Base-by-base conservation (phyloP, 2,329 filamentous ascomycete genomes). In the Trichoderma asperellum region DNA sequence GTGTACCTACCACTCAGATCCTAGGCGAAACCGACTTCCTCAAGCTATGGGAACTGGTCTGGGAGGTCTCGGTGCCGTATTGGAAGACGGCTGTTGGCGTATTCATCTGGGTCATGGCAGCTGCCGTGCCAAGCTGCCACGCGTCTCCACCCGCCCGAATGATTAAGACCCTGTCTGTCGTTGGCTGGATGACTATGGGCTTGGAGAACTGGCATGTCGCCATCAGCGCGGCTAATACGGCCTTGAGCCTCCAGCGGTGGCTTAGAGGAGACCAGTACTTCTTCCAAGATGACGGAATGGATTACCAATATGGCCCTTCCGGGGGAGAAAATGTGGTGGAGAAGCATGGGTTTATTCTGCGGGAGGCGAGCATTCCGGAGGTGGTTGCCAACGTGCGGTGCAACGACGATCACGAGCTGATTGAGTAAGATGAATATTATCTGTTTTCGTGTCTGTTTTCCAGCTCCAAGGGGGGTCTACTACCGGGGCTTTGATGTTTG, bases 141-240 rank as follows among this genome's bases (percentile, higher is more conserved):
- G 73, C 75, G 4, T 78, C 78, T 14, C 76, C 80, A 1, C 80
- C 82, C 32, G 81, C 81, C 32, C 79, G 83, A 18, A 83, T 84
- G 64, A 79, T 84, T 71, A 84, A 83, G 77, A 83, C 81, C 43
- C 76, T 84, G 70, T 76, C 84, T 34, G 80, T 81, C 16, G 76
- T 80, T 10, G 81, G 79, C 5, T 76, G 83, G 52, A 79, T 84
- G 71, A 82, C 83, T 64, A 80, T 84, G 67, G 81, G 79, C 0
- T 76, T 85, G 37, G 84, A 85, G 59, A 83, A 84, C 70, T 86
- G 84, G 84, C 81, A 83, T 58, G 76, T 85, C 12, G 78, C 78
- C 0, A 76, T 77, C 4, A 78, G 78, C 5, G 76, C 81, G 4
- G 80, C 81, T 29, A 75, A 74, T 16, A 78, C 77, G 0, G 78